Conservation (phyloP, 163 green algal genomes). For the Scenedesmus sp. region DNA sequence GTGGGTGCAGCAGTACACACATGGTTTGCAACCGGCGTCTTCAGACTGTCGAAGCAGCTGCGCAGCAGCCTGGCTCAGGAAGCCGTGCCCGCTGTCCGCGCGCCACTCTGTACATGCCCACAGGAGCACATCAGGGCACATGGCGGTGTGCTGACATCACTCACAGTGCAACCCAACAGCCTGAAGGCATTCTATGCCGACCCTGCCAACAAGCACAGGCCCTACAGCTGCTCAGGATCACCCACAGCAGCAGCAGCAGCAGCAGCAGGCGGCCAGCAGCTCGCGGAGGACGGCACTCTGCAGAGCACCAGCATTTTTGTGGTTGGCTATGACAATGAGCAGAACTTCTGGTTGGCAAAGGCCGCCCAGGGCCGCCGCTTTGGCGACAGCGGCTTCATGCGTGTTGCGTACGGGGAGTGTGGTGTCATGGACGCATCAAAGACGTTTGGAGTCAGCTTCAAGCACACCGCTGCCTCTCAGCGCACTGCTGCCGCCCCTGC, state of each 20-base stretch:
- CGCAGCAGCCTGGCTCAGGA: too few species aligned
- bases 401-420: not conserved
- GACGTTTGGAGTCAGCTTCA: not conserved
- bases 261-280: not conserved
- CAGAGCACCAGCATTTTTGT: not conserved
- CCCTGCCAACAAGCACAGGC: not conserved
- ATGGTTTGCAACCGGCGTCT: too few species aligned
- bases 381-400: not conserved
- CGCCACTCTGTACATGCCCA: not conserved
- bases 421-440: not conserved
- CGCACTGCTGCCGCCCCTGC: not conserved
- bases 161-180: not conserved
- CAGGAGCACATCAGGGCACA: not conserved
- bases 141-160: not conserved
- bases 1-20: too few species aligned
- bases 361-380: not conserved
- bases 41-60: too few species aligned
- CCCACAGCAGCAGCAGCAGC: not conserved
- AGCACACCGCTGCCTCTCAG: not conserved
- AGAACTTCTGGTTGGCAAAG: not conserved
- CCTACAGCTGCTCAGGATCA: not conserved
- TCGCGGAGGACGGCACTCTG: not conserved
- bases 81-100: too few species aligned
- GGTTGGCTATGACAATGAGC: not conserved
- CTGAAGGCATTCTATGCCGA: not conserved